These are phyloP conservation scores for Trapa incisa DNA, from an alignment of 345 rosid species.

Conservation along the genomic window DNA sequence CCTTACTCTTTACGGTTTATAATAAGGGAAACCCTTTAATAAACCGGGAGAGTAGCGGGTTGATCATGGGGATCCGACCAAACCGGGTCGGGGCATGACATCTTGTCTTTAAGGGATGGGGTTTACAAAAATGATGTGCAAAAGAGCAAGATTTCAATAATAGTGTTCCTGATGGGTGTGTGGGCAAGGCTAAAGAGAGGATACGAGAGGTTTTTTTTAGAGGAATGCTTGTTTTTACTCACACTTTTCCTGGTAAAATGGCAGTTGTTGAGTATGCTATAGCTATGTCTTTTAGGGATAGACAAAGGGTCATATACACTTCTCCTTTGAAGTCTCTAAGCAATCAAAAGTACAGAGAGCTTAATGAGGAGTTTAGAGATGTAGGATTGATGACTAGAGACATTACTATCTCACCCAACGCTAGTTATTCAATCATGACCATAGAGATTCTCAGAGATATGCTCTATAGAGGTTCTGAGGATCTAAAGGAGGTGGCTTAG, in stretches of 20 bases:
- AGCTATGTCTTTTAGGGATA: constrained; percentile 93
- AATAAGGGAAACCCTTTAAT: too few relatives aligned
- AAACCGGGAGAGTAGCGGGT: too few relatives aligned
- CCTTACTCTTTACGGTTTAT: too few relatives aligned
- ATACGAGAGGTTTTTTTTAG: too few relatives aligned
- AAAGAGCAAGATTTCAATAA: too few relatives aligned
- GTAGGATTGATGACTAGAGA: constrained; percentile 99
- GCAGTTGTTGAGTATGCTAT: constrained; percentile 98
- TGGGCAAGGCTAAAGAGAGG: too few relatives aligned
- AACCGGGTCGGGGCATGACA: too few relatives aligned
- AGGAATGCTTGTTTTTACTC: constrained; percentile 88
- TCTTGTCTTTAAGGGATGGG: too few relatives aligned
- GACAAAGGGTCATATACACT: constrained; percentile 88
- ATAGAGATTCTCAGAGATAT: constrained; percentile 94
- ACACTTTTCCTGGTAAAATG: constrained; percentile 95
- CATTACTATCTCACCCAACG: constrained; percentile 89
- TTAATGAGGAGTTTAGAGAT: constrained; percentile 83
- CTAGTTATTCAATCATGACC: constrained; percentile 92
- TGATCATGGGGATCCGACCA: too few relatives aligned
- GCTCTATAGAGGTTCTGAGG: constrained; percentile 92
- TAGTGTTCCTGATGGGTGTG: too few relatives aligned
- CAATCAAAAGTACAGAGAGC: constrained; percentile 92
- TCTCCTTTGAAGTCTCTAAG: constrained; percentile 96
- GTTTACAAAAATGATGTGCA: too few relatives aligned
- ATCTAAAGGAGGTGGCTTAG: constrained; percentile 96